phyloP scores from a whole-genome alignment of 176 grass and related monocot genomes.

The Rhynchospora pubera region DNA sequence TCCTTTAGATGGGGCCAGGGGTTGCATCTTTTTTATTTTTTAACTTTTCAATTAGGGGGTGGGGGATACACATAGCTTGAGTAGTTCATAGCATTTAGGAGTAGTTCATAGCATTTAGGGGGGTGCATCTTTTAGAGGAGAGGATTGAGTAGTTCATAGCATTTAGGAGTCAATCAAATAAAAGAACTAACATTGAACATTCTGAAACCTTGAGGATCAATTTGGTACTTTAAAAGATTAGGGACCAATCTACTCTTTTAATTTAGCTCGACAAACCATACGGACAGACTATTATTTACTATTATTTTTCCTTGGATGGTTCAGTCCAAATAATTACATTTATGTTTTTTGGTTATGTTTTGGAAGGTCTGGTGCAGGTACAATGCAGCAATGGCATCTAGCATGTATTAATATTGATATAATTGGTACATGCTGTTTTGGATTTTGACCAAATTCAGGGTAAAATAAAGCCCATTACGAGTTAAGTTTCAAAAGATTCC shows the following conservation, averaged over 20 bases:
- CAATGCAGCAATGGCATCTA: neutral
- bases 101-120: too few relatives aligned
- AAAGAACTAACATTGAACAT: neutral
- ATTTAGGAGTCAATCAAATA: neutral
- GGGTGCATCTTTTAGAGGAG: too few relatives aligned
- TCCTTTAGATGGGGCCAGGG: neutral
- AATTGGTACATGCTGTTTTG: neutral
- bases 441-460: neutral
- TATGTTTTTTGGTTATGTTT: neutral
- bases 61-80: neutral
- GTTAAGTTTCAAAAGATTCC: neutral
- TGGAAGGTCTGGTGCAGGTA: neutral
- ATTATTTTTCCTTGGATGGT: neutral
- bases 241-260: neutral
- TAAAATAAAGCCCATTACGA: neutral
- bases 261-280: neutral
- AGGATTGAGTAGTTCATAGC: too few relatives aligned
- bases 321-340: neutral
- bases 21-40: too few relatives aligned
- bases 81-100: too few relatives aligned
- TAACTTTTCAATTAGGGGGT: too few relatives aligned
- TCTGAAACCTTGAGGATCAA: neutral
- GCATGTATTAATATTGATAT: neutral
- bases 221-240: too few relatives aligned
- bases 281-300: neutral